Evolutionary conservation across 2,329 filamentous ascomycete species (phyloP), one percentile per base, ranked within the genome.

Genomic region (Aureobasidium sp.): DNA sequence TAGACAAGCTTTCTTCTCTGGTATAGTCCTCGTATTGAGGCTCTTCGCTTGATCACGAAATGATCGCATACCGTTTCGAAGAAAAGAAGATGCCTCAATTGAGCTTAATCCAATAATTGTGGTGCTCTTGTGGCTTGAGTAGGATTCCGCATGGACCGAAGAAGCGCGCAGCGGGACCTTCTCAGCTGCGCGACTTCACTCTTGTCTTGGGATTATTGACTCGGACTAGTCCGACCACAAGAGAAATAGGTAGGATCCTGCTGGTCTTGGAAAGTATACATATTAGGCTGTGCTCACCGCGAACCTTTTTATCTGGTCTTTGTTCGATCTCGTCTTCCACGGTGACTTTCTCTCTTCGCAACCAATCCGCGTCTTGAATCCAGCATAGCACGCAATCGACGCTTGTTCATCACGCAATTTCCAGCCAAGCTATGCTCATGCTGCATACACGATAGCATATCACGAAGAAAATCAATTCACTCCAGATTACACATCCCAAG

Each of bases 331-430:
- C 7, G 26, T 34, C 10, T 23, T 32, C 23, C 29, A 34, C n/a
- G 26, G 53, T 12, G 27, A 39, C 27, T 20, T 44, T 46, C 26
- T 34, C 12, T 46, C 52, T 34, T 23, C 34, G 13, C 23, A n/a
- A 20, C 53, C 39, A 46, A 46, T 57, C 53, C 37, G 50, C 50
- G 34, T 41, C 23, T 34, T n/a, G 26, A 29, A n/a, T 29, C 4
- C 34, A 26, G 1, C 50, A 39, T 29, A 57, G 53, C 53, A 57
- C 53, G 53, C 53, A 57, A 57, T 57, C 53, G 39, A 44, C 51
- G 37, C 50, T 52, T 52, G 50, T 27, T 6, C 26, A 57, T 57
- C 53, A 57, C 53, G 53, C 53, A 46, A 57, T 57, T 42, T 32
- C 41, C 27, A n/a, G 53, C 53, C 53, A 46, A 56, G 52, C 32